Base-by-base conservation (phyloP, 208 protist genomes). In the Crithidia brevicula region DNA sequence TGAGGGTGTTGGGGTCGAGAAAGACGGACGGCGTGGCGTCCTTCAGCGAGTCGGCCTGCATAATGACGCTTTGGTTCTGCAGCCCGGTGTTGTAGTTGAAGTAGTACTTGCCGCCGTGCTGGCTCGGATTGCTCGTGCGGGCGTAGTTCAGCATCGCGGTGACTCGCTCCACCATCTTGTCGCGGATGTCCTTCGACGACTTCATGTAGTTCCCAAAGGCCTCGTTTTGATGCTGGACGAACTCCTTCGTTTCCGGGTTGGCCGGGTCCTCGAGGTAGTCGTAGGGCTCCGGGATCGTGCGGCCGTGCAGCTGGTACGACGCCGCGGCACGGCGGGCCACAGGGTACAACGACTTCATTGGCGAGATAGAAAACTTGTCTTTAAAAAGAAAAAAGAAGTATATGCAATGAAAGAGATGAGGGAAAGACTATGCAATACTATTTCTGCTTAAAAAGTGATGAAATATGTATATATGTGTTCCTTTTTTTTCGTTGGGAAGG, bases 241-340 rank as follows among this genome's bases (percentile, higher is more conserved):
- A 98, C 33, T 69, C 59, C 73, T 95, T 93, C 50, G 92, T 97
- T 57, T 98, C 90, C 1, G 82, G 46, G 46, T 85, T 81, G 57
- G 86, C 72, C 7, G 93, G 91, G 59, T 98, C 88, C 72, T 98
- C 95, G 23, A 98, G 86, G 80, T 95, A 98, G 67, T 96, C 83
- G 79, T 97, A 98, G 22, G 93, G 94, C 71, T 98, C 93, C 7
- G 81, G 59, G 38, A 96, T 88, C 5, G 59, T 87, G 30, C 74
- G 67, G 53, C 80, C 81, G 72, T 97, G 91, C 43, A 96, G 67
- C 45, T 56, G 65, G 77, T 97, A 94, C 4, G 74, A 51, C 53
- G 85, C 50, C 6, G 74, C 72, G 6, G 83, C 74, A 20, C 91
- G 86, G n/a, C 89, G 84, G 1, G 65, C 82, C 1, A 72, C 52